Conservation (phyloP, 164 flowering plant species). For the Cinnamomum chago region DNA sequence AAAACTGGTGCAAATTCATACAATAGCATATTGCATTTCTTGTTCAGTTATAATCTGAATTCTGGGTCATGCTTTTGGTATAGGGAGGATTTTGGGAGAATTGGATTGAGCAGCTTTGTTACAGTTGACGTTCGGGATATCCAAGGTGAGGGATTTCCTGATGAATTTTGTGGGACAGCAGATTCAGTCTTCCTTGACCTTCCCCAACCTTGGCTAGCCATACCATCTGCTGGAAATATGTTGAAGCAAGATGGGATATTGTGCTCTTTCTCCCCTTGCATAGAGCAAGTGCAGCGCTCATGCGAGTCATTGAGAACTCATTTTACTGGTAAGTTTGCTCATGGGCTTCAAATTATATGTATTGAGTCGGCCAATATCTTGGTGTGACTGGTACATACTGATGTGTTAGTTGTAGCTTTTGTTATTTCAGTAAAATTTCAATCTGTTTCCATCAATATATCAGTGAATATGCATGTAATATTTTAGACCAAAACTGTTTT, state of each 20-base stretch:
- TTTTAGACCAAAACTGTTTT: no score
- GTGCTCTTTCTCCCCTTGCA: constrained; percentile 97
- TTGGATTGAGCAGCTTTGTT: constrained; percentile 60
- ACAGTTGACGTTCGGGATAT: constrained; percentile 91
- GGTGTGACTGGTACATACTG: no score
- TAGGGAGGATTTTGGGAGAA: constrained; percentile 93
- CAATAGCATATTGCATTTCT: background rate
- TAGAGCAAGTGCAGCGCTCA: constrained; percentile 95
- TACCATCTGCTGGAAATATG: constrained; percentile 86
- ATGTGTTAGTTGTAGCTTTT: background rate
- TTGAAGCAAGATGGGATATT: constrained; percentile 79
- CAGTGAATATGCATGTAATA: no score
- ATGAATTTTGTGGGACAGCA: constrained; percentile 50
- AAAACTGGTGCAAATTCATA: background rate
- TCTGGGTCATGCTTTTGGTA: background rate
- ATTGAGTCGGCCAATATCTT: no score
- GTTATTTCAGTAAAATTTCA: no score
- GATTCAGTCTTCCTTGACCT: constrained; percentile 91
- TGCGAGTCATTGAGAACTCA: constrained; percentile 60
- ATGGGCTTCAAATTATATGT: no score
- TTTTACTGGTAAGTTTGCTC: constrained; percentile 58
- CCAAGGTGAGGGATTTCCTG: constrained; percentile 94
- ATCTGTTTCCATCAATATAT: no score
- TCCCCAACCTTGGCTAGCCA: constrained; percentile 98
- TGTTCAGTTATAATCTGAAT: background rate